Conservation (phyloP, 2,329 filamentous ascomycete genomes). For the Juglanconis juglandina region DNA sequence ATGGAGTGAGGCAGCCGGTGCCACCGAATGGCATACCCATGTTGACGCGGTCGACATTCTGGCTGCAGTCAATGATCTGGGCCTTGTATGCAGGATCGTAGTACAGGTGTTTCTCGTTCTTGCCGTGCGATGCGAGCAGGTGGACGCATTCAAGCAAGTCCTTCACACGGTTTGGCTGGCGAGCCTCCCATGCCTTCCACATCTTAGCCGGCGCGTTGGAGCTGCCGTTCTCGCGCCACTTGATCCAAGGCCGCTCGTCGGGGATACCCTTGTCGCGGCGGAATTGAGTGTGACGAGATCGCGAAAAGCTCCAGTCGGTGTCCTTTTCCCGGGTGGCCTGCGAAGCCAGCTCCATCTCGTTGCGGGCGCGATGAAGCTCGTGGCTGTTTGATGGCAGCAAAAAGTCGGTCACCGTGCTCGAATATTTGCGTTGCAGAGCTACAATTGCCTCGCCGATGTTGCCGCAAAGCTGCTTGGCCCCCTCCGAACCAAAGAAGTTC, state of each 20-base stretch:
- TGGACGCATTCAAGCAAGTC: conserved; percentile 65
- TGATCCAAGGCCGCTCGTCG: conserved; percentile 28
- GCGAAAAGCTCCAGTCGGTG: conserved; percentile 54
- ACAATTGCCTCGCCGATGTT: conserved; percentile 45
- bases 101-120: conserved; percentile 12
- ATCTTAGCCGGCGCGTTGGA: conserved; percentile 11
- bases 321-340: conserved; percentile 28
- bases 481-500: conserved; percentile 26
- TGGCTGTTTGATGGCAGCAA: conserved; percentile 54
- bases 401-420: conserved; percentile 59
- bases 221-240: conserved; percentile 3
- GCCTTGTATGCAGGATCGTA: conserved; percentile 51
- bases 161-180: conserved; percentile 56
- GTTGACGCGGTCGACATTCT: conserved; percentile 63
- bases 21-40: conserved; percentile 48
- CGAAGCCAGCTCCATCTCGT: conserved; percentile 39
- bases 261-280: conserved; percentile 51
- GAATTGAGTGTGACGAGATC: conserved; percentile 48
- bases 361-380: conserved; percentile 47
- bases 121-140: conserved; percentile 10
- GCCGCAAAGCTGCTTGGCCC: conserved; percentile 25
- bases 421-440: conserved; percentile 53
- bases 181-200: conserved; percentile 46
- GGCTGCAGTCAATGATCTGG: conserved; percentile 61
- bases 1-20: conserved; percentile 65